A percentile compares a stretch with the other conserved stretches of the same genome.
These are phyloP conservation scores for Leishmania aethiopica DNA, from an alignment of 208 protist species.

Conservation along the genomic window DNA sequence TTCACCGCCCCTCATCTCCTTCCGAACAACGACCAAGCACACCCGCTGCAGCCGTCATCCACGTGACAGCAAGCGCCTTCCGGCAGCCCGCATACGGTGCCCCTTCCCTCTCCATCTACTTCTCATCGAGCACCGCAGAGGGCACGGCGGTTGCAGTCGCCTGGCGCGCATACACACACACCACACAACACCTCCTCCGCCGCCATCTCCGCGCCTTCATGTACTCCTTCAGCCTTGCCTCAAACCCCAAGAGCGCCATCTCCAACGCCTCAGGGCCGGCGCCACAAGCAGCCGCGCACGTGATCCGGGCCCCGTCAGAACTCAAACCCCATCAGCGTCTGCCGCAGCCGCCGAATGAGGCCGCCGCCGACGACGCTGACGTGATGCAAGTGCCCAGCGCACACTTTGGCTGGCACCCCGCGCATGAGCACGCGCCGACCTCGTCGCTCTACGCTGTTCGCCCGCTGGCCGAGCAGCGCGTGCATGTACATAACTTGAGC, in stretches of 20 bases:
- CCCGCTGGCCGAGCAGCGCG: not conserved
- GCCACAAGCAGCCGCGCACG: constrained; percentile 1
- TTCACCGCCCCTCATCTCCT: not conserved
- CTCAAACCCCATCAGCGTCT: not conserved
- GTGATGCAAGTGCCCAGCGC: not conserved
- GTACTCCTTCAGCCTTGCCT: constrained; percentile 22
- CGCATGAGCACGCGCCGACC: not conserved
- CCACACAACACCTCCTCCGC: not conserved
- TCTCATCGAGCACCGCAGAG: not conserved
- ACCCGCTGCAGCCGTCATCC: not conserved
- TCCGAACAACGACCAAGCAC: not conserved
- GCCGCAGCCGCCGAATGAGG: not conserved
- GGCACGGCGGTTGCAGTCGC: not conserved
- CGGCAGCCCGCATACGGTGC: not conserved
- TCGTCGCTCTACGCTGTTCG: constrained; percentile 5
- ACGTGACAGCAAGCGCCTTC: not conserved
- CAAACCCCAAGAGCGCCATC: not conserved
- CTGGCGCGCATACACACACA: not conserved
- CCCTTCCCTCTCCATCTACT: not conserved
- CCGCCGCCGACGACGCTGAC: not conserved
- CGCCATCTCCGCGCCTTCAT: constrained; percentile 1
- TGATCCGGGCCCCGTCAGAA: constrained; percentile 12
- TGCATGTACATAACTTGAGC: constrained; percentile 28
- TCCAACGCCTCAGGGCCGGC: constrained; percentile 5
- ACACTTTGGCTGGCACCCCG: constrained; percentile 6